Percentiles rank a stretch among this genome's conserved stretches.
phyloP scores from a whole-genome alignment of 164 flowering plant species.

The Sextonia rubra region DNA sequence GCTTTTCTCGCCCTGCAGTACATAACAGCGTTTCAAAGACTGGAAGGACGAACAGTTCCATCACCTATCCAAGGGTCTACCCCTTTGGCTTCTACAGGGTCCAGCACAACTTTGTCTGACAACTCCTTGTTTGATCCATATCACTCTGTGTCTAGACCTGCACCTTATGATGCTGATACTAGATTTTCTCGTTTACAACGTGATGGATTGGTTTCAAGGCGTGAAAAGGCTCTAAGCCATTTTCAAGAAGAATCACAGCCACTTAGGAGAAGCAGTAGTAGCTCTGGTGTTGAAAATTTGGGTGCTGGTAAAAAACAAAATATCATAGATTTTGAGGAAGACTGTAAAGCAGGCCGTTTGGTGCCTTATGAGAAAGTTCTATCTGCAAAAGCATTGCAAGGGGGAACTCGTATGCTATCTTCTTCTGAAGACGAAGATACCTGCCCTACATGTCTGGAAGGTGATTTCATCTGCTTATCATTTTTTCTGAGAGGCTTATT shows the following conservation, averaged over 20 bases:
- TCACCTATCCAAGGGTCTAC: constrained; percentile 34
- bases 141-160: constrained; percentile 26
- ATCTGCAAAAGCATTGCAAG: constrained; percentile 31
- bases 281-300: constrained; percentile 27
- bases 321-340: constrained; percentile 40
- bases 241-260: constrained; percentile 59
- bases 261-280: constrained; percentile 29
- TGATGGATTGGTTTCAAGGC: constrained; percentile 52
- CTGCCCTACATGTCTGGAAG: constrained; percentile 73
- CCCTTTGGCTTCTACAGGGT: constrained; percentile 30
- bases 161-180: constrained; percentile 42
- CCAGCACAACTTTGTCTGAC: constrained; percentile 27
- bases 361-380: constrained; percentile 37
- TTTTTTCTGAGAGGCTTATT: too few relatives aligned
- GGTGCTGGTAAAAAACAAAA: constrained; percentile 39
- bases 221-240: constrained; percentile 49
- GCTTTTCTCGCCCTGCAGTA: constrained; percentile 32
- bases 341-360: constrained; percentile 26
- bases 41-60: constrained; percentile 38
- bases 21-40: constrained; percentile 37
- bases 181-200: constrained; percentile 54
- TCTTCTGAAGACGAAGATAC: constrained; percentile 64
- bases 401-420: constrained; percentile 27
- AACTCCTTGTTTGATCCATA: constrained; percentile 26
- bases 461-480: constrained; percentile 25